Percentiles rank a stretch among this genome's conserved stretches.
Conservation (phyloP, 169 alveolate genomes). For the Plasmodium berghei region DNA sequence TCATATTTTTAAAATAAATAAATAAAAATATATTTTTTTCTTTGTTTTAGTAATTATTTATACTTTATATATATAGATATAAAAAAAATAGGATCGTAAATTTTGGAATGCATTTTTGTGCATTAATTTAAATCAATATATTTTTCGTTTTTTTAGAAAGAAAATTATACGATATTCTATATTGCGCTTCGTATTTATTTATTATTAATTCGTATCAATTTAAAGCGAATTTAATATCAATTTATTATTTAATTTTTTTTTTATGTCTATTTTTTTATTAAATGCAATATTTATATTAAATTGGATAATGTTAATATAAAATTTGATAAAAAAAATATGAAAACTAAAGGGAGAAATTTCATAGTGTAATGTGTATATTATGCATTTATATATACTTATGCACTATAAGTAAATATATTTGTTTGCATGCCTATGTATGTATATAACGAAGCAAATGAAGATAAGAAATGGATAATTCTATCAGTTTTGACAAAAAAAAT, state of each 20-base stretch:
- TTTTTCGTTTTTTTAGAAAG: neutral
- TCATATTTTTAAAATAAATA: neutral
- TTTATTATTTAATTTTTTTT: too few species aligned
- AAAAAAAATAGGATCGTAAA: neutral
- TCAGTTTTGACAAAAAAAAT: conserved; percentile 11
- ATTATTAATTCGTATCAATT: too few species aligned
- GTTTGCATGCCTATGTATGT: neutral
- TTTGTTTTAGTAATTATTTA: neutral
- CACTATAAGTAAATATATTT: neutral
- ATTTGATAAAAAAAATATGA: too few species aligned
- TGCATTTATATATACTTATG: neutral
- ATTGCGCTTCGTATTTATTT: too few species aligned
- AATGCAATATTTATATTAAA: too few species aligned
- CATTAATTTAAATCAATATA: neutral
- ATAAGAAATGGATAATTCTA: conserved; percentile 40
- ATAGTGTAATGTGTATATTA: neutral
- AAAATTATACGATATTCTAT: neutral
- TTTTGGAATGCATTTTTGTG: conserved; percentile 35
- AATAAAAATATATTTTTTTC: neutral
- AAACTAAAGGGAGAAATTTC: too few species aligned
- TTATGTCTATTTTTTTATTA: too few species aligned
- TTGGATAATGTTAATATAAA: too few species aligned
- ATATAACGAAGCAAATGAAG: conserved; percentile 1
- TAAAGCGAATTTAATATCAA: too few species aligned
- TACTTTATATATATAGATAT: neutral